These are phyloP conservation scores for Lentinula detonsa DNA, from an alignment of 768 basidiomycete species.

Conservation along the genomic window DNA sequence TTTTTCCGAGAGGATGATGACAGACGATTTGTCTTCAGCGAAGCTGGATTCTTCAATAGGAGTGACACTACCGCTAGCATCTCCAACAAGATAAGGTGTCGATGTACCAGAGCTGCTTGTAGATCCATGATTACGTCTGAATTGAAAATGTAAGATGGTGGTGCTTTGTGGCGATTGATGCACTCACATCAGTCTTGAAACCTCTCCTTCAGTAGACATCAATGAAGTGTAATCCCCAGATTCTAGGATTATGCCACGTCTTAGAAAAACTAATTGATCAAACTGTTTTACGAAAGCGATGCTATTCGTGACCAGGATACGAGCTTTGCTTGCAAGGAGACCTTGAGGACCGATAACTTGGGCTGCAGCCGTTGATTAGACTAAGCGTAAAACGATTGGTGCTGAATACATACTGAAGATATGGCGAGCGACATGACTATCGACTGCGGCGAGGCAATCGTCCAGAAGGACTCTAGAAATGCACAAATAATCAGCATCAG, in stretches of 20 bases:
- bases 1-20: slow-evolving; percentile 44
- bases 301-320: slow-evolving; percentile 83
- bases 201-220: slow-evolving; percentile 50
- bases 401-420: slow-evolving; percentile 54
- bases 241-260: slow-evolving; percentile 80
- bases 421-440: slow-evolving; percentile 84
- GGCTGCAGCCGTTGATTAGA: slow-evolving; percentile 34
- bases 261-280: slow-evolving; percentile 68
- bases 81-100: slow-evolving; percentile 36
- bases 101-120: slow-evolving; percentile 40
- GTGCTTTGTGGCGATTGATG: background rate
- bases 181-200: slow-evolving; percentile 72
- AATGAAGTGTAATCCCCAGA: slow-evolving; percentile 58
- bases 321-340: slow-evolving; percentile 74
- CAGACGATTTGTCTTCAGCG: slow-evolving; percentile 21
- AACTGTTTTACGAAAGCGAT: slow-evolving; percentile 79
- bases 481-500: background rate
- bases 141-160: background rate
- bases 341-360: slow-evolving; percentile 85
- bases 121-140: slow-evolving; percentile 42
- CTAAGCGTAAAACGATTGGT: background rate
- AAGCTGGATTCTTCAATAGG: slow-evolving; percentile 21
- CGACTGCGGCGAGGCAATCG: slow-evolving; percentile 83
- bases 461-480: slow-evolving; percentile 65
- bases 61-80: slow-evolving; percentile 27